Evolutionary conservation across 148 eudicot species (phyloP), one percentile per base, ranked within the genome.

Genomic region (Nepenthes mirabilis): DNA sequence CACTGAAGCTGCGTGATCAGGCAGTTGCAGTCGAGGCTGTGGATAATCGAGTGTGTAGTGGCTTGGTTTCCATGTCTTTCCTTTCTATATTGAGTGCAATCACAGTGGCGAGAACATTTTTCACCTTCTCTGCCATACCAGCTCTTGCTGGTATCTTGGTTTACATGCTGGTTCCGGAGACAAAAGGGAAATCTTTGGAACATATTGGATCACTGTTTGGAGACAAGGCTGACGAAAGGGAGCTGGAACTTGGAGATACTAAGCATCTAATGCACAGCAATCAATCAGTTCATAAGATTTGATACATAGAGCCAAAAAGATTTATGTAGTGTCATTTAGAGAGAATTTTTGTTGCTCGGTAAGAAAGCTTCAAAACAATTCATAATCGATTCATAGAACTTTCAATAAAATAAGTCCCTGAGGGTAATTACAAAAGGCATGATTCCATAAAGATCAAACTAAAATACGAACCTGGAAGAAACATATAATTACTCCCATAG

Each of bases 101-200:
- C 7, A 49, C 87, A 4, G 56, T 81, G 35, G 83, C 75, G 0
- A 90, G 93, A 14, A 67, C 85, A 2, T 89, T 85, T 66, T 80
- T 83, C 11, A 62, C 78, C 23, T 89, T 89, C 55, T 72, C 85
- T 1, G 75, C 57, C 13, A 43, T 85, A 37, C 81, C 96, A 13
- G 89, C 82, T 5, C 23, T 79, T 36, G 77, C 93, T 0, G 80
- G 83, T 50, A 80, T 59, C 3, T 89, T 89, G 71, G 93, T 80
- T 2, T 70, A 79, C 43, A 61, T 43, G 6, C 58, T 60, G 56
- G 86, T 86, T 47, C 97, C 97, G 2, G 97, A 89, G 64, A 89
- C 97, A 0, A 89, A 86, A 70, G 97, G 97, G 33, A 86, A 82
- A 47, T 75, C 90, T 1, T 51, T 89, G 47, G 97, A 89, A 75